Conservation (phyloP, 306 rosid genomes). For the Hippophae tibetana region DNA sequence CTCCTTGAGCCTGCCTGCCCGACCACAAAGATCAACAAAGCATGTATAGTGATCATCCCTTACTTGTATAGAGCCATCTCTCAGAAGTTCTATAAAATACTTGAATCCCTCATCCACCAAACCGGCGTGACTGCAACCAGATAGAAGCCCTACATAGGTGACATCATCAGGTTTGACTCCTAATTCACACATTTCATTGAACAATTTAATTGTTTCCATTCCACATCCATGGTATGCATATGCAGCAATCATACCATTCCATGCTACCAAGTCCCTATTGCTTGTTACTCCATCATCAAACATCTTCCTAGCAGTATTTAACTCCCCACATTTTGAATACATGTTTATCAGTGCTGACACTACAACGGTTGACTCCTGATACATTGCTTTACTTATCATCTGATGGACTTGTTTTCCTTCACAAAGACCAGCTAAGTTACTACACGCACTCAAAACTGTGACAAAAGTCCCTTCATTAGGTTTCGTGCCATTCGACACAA, state of each 20-base stretch:
- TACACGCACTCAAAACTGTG: slow-evolving; percentile 39
- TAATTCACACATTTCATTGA: slow-evolving; percentile 25
- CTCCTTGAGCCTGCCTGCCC: slow-evolving; percentile 40
- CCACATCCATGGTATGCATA: slow-evolving; percentile 48
- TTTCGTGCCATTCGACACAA: slow-evolving; percentile 22
- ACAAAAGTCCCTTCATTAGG: slow-evolving; percentile 47
- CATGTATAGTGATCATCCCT: slow-evolving; percentile 45
- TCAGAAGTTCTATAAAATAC: slow-evolving; percentile 26
- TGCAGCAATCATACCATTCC: slow-evolving; percentile 55
- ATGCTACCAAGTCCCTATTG: slow-evolving; percentile 34
- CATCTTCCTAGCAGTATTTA: slow-evolving; percentile 33
- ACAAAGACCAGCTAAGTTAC: slow-evolving; percentile 35
- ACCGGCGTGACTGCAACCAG: slow-evolving; percentile 50
- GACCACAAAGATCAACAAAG: slow-evolving; percentile 41
- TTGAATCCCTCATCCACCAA: slow-evolving; percentile 38
- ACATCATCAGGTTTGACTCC: slow-evolving; percentile 32
- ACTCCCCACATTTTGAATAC: slow-evolving; percentile 49
- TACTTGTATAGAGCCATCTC: slow-evolving; percentile 22
- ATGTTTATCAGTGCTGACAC: slow-evolving; percentile 43
- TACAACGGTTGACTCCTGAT: slow-evolving; percentile 20
- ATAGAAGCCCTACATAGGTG: slow-evolving; percentile 42
- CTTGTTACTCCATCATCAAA: slow-evolving; percentile 27
- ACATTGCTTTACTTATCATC: slow-evolving; percentile 32
- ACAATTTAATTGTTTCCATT: slow-evolving; percentile 29
- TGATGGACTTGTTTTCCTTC: slow-evolving; percentile 49